Conservation (phyloP, 768 basidiomycete species). For the Stropharia rugosoannulata region DNA sequence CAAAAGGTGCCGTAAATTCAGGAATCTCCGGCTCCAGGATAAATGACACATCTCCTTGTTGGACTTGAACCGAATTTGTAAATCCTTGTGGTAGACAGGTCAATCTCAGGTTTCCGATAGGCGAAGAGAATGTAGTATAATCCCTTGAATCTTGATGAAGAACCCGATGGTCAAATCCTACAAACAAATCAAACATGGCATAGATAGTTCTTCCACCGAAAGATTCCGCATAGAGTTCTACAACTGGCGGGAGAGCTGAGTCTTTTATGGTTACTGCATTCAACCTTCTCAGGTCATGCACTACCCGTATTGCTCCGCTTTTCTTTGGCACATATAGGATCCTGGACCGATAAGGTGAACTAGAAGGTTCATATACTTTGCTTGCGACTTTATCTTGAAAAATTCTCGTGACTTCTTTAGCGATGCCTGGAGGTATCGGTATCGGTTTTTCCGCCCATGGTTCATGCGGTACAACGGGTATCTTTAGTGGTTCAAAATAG, state of each 20-base stretch:
- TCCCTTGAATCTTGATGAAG: slow-evolving; percentile 26
- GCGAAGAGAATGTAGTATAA: slow-evolving; percentile 39
- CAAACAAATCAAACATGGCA: slow-evolving; percentile 30
- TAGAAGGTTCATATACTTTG: slow-evolving; percentile 29
- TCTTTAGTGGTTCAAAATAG: no score
- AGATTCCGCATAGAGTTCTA: slow-evolving; percentile 26
- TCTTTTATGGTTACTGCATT: slow-evolving; percentile 29
- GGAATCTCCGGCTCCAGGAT: slow-evolving; percentile 36
- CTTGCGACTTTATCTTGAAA: slow-evolving; percentile 30
- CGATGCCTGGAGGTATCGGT: slow-evolving; percentile 16
- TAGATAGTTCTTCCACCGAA: slow-evolving; percentile 29
- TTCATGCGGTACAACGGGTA: no score
- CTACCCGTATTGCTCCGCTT: slow-evolving; percentile 27
- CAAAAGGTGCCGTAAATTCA: slow-evolving; percentile 26
- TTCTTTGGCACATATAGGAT: slow-evolving; percentile 37
- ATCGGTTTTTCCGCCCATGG: not conserved
- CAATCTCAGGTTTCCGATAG: slow-evolving; percentile 25
- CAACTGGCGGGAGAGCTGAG: slow-evolving; percentile 24
- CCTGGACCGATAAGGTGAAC: slow-evolving; percentile 29
- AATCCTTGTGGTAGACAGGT: slow-evolving; percentile 35
- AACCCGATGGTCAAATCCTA: slow-evolving; percentile 31
- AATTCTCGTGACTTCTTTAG: slow-evolving; percentile 25
- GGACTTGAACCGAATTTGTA: slow-evolving; percentile 10
- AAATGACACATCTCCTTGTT: slow-evolving; percentile 7
- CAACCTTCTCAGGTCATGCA: slow-evolving; percentile 32